A percentile compares a stretch with the other conserved stretches of the same genome.
These are phyloP conservation scores for Aspergillus hiratsukae DNA, from an alignment of 2,329 filamentous ascomycete genomes.

Conservation along the genomic window DNA sequence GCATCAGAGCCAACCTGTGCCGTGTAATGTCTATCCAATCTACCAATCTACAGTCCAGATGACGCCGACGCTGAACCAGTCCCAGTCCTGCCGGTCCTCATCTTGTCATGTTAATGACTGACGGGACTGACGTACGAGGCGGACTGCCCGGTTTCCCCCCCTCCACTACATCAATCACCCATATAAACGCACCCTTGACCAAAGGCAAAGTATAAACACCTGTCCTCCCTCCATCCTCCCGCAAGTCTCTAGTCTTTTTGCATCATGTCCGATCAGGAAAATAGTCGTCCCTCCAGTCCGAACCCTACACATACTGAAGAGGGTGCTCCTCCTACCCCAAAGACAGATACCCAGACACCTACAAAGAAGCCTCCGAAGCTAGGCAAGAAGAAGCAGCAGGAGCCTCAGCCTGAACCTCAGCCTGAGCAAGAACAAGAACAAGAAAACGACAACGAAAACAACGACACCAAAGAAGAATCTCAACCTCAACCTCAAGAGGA, in stretches of 20 bases:
- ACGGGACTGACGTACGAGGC: conserved; percentile 25
- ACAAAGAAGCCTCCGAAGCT: conserved; percentile 28
- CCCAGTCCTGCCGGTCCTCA: background rate
- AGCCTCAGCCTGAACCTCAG: conserved; percentile 20
- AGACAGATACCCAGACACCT: conserved; percentile 3
- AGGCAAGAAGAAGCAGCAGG: conserved; percentile 32
- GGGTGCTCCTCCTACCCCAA: background rate
- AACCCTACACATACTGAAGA: background rate
- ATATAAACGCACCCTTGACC: background rate
- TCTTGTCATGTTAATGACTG: background rate
- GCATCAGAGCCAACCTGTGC: too few species aligned
- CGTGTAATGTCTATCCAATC: too few species aligned
- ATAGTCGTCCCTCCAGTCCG: conserved; percentile 8
- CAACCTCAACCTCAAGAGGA: conserved; percentile 13
- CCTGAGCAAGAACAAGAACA: conserved; percentile 41
- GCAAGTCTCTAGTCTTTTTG: conserved; percentile 18
- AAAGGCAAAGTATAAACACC: too few species aligned
- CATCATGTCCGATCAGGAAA: conserved; percentile 29
- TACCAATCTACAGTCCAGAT: too few species aligned
- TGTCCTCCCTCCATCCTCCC: conserved; percentile 3
- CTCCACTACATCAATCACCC: background rate
- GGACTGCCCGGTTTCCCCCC: conserved; percentile 1
- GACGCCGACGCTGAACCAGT: too few species aligned
- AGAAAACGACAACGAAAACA: conserved; percentile 3
- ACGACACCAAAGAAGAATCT: conserved; percentile 8